Evolutionary conservation across 495 filamentous ascomycete species (phyloP).

Genomic region (Neurospora sp.): DNA sequence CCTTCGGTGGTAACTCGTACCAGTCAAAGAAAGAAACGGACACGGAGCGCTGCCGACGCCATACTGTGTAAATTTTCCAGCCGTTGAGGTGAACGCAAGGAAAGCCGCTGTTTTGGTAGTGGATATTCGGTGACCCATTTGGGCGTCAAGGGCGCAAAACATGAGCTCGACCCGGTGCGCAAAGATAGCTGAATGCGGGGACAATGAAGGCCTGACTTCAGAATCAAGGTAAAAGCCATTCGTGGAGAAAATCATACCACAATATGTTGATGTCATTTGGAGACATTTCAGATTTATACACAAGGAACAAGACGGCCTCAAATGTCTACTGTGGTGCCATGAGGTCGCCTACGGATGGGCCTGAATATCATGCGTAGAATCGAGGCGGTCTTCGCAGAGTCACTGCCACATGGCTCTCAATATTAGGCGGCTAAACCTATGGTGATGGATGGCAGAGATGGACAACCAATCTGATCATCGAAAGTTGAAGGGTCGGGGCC

Average conservation of each 20-base stretch:
- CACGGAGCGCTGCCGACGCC: neutral
- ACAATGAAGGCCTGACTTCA: neutral
- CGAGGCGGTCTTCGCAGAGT: neutral
- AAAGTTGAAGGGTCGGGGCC: neutral
- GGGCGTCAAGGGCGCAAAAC: conserved; percentile 1
- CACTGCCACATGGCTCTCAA: neutral
- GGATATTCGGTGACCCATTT: conserved; percentile 9
- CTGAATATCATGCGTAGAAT: neutral
- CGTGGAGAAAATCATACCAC: neutral
- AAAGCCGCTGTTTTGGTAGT: neutral
- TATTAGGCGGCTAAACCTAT: neutral
- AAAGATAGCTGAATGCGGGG: neutral
- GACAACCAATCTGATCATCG: neutral
- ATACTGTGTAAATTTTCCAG: neutral
- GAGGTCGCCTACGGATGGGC: neutral
- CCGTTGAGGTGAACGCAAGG: neutral
- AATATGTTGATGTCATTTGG: neutral
- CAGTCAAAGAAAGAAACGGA: neutral
- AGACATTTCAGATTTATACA: neutral
- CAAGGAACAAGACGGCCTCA: neutral
- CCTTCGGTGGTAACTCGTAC: neutral
- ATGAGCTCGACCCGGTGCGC: neutral
- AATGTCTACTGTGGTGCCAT: neutral
- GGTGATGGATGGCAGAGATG: neutral
- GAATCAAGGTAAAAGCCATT: neutral